Percentiles rank a stretch among this genome's conserved stretches.
phyloP scores from a whole-genome alignment of 1,139 yeast genomes.

The Candida anutae region DNA sequence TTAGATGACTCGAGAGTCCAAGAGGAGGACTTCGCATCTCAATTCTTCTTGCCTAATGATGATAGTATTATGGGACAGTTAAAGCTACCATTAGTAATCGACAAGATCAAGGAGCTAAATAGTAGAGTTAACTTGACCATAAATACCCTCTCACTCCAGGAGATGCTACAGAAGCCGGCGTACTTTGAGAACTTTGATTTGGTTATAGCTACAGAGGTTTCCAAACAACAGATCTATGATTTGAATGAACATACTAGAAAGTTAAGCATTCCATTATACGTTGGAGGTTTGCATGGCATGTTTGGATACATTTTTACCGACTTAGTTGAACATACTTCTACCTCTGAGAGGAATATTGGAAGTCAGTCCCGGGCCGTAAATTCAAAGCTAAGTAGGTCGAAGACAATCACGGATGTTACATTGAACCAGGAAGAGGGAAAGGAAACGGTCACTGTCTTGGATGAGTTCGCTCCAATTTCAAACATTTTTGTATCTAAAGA shows the following conservation, averaged over 20 bases:
- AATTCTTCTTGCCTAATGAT: conserved; percentile 64
- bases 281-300: conserved; percentile 67
- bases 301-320: conserved; percentile 81
- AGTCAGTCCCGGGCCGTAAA: conserved; percentile 38
- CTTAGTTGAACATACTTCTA: conserved; percentile 54
- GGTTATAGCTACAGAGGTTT: conserved; percentile 67
- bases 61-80: conserved; percentile 39
- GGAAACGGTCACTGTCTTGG: conserved; percentile 53
- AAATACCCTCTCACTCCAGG: conserved; percentile 26
- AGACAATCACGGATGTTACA: conserved; percentile 44
- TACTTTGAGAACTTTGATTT: conserved; percentile 60
- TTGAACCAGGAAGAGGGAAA: conserved; percentile 17
- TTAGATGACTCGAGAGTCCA: conserved; percentile 50
- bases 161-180: conserved; percentile 12
- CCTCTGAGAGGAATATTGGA: conserved; percentile 36
- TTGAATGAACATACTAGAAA: conserved; percentile 51
- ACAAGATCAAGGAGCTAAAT: conserved; percentile 62
- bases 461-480: conserved; percentile 36
- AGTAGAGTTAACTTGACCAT: conserved; percentile 57
- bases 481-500: conserved; percentile 28
- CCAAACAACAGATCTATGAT: conserved; percentile 28
- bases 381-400: conserved; percentile 42
- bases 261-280: conserved; percentile 57
- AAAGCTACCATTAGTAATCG: conserved; percentile 49
- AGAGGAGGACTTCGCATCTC: conserved; percentile 65